Conservation (phyloP, 108 stramenopile genomes). For the Bacterosira constricta region DNA sequence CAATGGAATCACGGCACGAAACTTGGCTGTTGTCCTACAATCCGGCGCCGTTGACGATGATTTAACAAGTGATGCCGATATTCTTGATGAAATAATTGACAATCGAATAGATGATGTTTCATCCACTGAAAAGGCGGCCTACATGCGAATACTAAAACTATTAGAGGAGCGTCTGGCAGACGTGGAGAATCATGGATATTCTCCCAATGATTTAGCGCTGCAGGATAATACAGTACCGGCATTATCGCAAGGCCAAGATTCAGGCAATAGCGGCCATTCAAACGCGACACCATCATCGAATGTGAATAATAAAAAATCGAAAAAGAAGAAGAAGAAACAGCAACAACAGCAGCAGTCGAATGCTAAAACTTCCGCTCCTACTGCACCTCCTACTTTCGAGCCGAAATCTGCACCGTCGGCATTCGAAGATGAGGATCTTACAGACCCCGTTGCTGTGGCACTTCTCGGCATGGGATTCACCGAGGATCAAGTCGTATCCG, state of each 20-base stretch:
- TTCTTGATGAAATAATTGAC: conserved; percentile 58
- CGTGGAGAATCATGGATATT: conserved; percentile 65
- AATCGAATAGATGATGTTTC: conserved; percentile 40
- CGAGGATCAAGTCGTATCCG: conserved; percentile 63
- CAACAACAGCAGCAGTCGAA: conserved; percentile 13
- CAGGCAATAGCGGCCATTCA: neutral
- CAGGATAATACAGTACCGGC: no score
- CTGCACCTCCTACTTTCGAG: neutral
- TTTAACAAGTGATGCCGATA: conserved; percentile 62
- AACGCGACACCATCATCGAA: neutral
- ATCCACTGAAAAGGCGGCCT: conserved; percentile 39
- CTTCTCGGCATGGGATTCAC: conserved; percentile 85
- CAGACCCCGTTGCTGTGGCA: conserved; percentile 73
- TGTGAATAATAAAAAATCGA: conserved; percentile 48
- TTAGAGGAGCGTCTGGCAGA: conserved; percentile 49
- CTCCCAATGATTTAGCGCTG: conserved; percentile 10
- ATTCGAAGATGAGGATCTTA: conserved; percentile 18
- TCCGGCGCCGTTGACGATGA: conserved; percentile 47
- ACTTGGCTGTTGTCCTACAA: conserved; percentile 55
- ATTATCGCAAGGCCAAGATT: no score
- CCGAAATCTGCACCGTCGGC: conserved; percentile 4
- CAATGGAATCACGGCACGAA: conserved; percentile 58
- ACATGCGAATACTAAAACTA: conserved; percentile 44
- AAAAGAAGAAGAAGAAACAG: conserved; percentile 63
- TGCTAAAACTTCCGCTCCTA: conserved; percentile 13